Evolutionary conservation across 495 filamentous ascomycete genomes (phyloP), one percentile per base, ranked within the genome.

Genomic region (Trichoderma gamsii): DNA sequence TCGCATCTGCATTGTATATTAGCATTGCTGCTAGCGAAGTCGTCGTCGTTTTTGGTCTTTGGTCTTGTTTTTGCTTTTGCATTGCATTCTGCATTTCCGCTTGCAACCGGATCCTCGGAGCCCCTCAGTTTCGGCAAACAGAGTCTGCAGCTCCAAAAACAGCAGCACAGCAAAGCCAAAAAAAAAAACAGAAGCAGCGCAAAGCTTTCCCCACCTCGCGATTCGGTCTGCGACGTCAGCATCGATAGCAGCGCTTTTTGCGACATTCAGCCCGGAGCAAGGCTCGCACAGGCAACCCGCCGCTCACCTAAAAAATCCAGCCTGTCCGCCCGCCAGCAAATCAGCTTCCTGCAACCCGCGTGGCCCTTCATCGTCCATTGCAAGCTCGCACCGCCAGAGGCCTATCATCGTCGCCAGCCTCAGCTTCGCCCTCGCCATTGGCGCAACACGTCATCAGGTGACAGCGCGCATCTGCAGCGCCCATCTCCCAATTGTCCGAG

Each of bases 391-490:
- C 79, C 76, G 73, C 70, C 63, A 70, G 73, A 82, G 74, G 72
- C 81, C 81, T 83, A 83, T 83, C 80, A 82, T 51, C 72, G 71
- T 73, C 75, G 67, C 69, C 68, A 79, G 69, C 75, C 56, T 71
- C 68, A 63, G 66, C 70, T 66, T 79, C 74, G 74, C 69, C 65
- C 44, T 76, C 74, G 73, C 69, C 73, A 83, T 83, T 82, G 81
- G 81, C 73, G 74, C 67, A 74, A 66, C 70, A 64, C 68, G 67
- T 71, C 69, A 77, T 83, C 81, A 82, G 80, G 80, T 83, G 81
- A 83, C 80, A 78, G 70, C 73, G 69, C 51, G 71, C 69, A 68
- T 71, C 81, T 83, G 81, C 81, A 80, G 81, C 27, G 44, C 27
- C 44, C 65, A 49, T 66, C 51, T 61, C 56, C 11, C 76, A 73